A percentile compares a stretch with the other conserved stretches of the same genome.
Evolutionary conservation across 2,329 filamentous ascomycete species (phyloP).

Genomic region (Acarospora socialis): DNA sequence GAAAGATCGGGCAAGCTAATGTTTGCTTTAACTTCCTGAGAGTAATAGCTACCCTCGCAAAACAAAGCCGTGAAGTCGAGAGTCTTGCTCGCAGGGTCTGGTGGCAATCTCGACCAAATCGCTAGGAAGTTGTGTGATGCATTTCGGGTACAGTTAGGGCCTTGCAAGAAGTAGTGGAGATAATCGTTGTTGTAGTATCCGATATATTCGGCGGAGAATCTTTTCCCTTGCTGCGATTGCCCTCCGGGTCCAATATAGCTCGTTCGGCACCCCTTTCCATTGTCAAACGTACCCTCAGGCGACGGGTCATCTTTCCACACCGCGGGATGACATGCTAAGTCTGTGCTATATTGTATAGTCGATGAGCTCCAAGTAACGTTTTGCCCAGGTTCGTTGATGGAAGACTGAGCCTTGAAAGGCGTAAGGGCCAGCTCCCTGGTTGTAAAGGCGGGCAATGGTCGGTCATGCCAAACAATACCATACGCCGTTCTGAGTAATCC

Average conservation of each 20-base stretch:
- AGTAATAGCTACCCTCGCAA: conserved; percentile 32
- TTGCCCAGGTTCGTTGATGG: not conserved
- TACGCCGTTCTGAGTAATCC: conserved; percentile 32
- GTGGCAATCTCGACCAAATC: no score
- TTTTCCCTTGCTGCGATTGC: no score
- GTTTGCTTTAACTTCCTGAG: conserved; percentile 30
- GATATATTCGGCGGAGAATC: conserved; percentile 25
- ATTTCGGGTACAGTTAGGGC: conserved; percentile 9
- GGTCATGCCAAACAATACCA: conserved; percentile 27
- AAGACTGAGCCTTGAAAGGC: conserved; percentile 10
- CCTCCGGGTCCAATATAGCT: conserved; percentile 8
- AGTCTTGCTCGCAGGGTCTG: no score
- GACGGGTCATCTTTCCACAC: no score
- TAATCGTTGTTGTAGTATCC: conserved; percentile 27
- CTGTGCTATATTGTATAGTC: conserved; percentile 23
- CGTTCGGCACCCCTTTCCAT: conserved; percentile 26
- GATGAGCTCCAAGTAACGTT: conserved; percentile 9
- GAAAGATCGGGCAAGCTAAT: conserved; percentile 19
- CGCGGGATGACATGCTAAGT: conserved; percentile 27
- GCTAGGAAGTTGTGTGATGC: conserved; percentile 28
- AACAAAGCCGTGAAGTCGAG: conserved; percentile 25
- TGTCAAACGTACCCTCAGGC: conserved; percentile 23
- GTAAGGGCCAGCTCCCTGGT: conserved; percentile 9
- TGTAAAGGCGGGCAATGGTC: conserved; percentile 7
- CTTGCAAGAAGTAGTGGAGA: conserved; percentile 20